A percentile compares a stretch with the other conserved stretches of the same genome.
Evolutionary conservation across 2,329 filamentous ascomycete genomes (phyloP).

Genomic region (Colletotrichum kahawae): DNA sequence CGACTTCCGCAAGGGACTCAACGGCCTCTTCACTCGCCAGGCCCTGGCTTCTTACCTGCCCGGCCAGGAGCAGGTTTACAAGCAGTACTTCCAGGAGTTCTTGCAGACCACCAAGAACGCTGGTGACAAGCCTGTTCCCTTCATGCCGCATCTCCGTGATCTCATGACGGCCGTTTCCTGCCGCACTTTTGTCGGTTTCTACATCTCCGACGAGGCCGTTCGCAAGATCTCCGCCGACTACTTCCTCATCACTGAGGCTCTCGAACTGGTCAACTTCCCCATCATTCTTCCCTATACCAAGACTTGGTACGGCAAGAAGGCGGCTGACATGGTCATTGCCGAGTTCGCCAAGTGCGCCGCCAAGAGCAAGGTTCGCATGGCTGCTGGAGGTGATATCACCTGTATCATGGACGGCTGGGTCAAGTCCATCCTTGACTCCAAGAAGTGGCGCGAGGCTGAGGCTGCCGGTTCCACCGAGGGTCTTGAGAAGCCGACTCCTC

Average conservation of each 20-base stretch:
- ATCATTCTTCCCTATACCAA: constrained; percentile 95
- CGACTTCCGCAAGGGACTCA: constrained; percentile 96
- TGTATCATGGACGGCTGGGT: constrained; percentile 98
- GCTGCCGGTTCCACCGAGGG: constrained; percentile 73
- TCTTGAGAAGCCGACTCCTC: constrained; percentile 79
- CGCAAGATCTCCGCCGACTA: constrained; percentile 97
- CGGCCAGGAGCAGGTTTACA: constrained; percentile 90
- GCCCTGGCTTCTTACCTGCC: constrained; percentile 89
- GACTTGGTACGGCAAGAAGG: constrained; percentile 97
- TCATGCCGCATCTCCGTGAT: constrained; percentile 92
- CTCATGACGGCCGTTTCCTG: constrained; percentile 94
- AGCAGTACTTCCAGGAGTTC: constrained; percentile 83
- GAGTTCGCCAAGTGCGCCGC: constrained; percentile 92
- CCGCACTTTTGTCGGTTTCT: constrained; percentile 96
- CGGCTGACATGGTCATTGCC: constrained; percentile 86
- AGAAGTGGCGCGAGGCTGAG: constrained; percentile 79
- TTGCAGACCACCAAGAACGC: constrained; percentile 75
- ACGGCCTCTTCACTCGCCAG: constrained; percentile 90
- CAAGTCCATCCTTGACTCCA: constrained; percentile 83
- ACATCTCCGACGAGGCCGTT: constrained; percentile 87
- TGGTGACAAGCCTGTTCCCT: constrained; percentile 77
- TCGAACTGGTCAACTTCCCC: constrained; percentile 98
- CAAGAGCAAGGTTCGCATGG: constrained; percentile 92
- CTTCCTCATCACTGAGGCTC: constrained; percentile 92
- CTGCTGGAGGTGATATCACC: constrained; percentile 80